Base-by-base conservation (phyloP, 306 rosid genomes). In the Acacia confusa region DNA sequence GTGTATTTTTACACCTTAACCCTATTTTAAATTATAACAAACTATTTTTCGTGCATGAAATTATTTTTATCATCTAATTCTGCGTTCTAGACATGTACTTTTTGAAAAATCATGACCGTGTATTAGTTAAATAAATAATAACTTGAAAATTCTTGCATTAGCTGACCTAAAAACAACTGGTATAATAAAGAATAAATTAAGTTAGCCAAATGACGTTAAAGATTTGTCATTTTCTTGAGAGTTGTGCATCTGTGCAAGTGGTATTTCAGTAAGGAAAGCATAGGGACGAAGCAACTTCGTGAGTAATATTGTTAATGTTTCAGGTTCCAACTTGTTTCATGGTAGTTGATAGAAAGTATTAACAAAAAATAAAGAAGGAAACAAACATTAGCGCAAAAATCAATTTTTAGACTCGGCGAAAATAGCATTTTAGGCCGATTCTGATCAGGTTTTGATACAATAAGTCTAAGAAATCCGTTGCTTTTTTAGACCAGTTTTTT, bases 291-390 rank as follows among this genome's bases (percentile, higher is more conserved):
- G 24, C 4, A 72, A 76, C 22, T 61, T 40, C 32, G 50, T 52
- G 25, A 75, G 9, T 72, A 24, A 77, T 47, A 13, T 47, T 36
- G 75, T 48, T 74, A 64, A 63, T 58, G 60, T n/a, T 25, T 60
- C 60, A 60, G 74, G 48, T 41, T 12, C 68, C 83, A 36, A 61
- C 78, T 57, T 44, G 48, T 28, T 44, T n/a, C 28, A 61, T 47
- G 78, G 19, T 60, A 45, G 69, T 27, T 50, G 25, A 25, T 55
- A 44, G 19, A 57, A 74, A 55, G 27, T 24, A 24, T 58, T 9
- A 57, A 22, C 7, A 4, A n/a, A 57, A 70, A 69, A 36, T 60
- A 72, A 11, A 78, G 12, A 11, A 78, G 13, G 11, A 55, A 55
- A 55, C 3, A n/a, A 55, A n/a, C 28, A 27, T 27, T 27, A 27